phyloP scores from a whole-genome alignment of 2,329 filamentous ascomycete genomes.

The Hymenoscyphus linearis region DNA sequence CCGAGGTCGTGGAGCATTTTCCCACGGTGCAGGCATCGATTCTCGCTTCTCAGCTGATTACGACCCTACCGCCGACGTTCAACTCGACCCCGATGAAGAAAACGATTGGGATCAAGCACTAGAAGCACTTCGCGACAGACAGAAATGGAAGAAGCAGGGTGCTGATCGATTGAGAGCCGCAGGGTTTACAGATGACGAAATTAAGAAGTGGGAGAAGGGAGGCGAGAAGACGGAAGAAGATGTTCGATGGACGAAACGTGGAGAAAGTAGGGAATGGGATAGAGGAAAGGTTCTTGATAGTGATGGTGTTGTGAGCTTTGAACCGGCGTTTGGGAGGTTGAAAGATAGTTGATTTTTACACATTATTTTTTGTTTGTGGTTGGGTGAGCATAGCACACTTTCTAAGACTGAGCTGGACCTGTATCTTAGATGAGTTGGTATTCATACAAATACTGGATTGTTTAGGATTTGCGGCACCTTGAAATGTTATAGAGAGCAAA shows the following conservation, averaged over 20 bases:
- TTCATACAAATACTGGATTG: background rate
- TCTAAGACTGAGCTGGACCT: background rate
- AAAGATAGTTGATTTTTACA: conserved; percentile 15
- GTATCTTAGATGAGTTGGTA: background rate
- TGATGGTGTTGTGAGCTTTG: conserved; percentile 42
- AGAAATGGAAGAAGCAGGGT: conserved; percentile 69
- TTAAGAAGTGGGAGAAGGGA: conserved; percentile 65
- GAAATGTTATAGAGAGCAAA: background rate
- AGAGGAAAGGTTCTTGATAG: conserved; percentile 54
- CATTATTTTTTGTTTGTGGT: background rate
- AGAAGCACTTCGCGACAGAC: conserved; percentile 73
- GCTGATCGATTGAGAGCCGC: conserved; percentile 70
- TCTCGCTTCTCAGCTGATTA: conserved; percentile 68
- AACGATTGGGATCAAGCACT: conserved; percentile 77
- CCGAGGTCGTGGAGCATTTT: conserved; percentile 66
- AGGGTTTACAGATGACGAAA: conserved; percentile 71
- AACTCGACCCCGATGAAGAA: conserved; percentile 43
- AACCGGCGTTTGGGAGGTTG: conserved; percentile 26
- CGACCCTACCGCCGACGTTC: conserved; percentile 51
- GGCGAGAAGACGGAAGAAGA: conserved; percentile 56
- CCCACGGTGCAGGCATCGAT: conserved; percentile 65
- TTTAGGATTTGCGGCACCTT: background rate
- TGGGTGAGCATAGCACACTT: background rate
- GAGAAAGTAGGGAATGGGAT: conserved; percentile 57
- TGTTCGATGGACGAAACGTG: conserved; percentile 61